Evolutionary conservation across 148 eudicot genomes (phyloP).

Genomic region (Linanthus parryae): DNA sequence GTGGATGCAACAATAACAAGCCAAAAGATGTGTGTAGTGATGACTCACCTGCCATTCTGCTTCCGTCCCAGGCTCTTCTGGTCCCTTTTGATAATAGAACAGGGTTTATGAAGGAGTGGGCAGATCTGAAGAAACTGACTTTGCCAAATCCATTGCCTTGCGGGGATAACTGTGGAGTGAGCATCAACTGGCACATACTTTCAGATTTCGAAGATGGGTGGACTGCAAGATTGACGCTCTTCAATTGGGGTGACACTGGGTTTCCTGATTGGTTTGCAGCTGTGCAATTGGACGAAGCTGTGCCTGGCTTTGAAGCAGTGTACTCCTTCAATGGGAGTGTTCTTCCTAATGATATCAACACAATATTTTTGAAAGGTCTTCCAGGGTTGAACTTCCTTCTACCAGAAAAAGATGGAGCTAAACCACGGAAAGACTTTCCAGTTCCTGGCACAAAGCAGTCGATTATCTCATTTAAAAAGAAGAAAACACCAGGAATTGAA

Average conservation of each 20-base stretch:
- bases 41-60: slow-evolving; percentile 28
- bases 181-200: slow-evolving; percentile 65
- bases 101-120: slow-evolving; percentile 12
- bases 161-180: slow-evolving; percentile 63
- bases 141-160: slow-evolving; percentile 50
- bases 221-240: slow-evolving; percentile 53
- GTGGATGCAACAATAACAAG: slow-evolving; percentile 37
- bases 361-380: slow-evolving; percentile 36
- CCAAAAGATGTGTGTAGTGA: slow-evolving; percentile 28
- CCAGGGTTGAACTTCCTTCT: slow-evolving; percentile 32
- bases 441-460: slow-evolving; percentile 51
- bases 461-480: slow-evolving; percentile 41
- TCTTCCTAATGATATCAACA: slow-evolving; percentile 10
- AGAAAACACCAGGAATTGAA: slow-evolving; percentile 40
- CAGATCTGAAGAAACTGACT: slow-evolving; percentile 15
- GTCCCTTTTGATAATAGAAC: slow-evolving; percentile 57
- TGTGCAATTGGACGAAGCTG: slow-evolving; percentile 36
- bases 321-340: slow-evolving; percentile 44
- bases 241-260: slow-evolving; percentile 50
- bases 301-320: slow-evolving; percentile 30
- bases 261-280: slow-evolving; percentile 52
- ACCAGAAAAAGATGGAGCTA: slow-evolving; percentile 22
- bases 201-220: slow-evolving; percentile 47
- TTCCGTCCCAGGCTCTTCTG: slow-evolving; percentile 45
- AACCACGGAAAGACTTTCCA: slow-evolving; percentile 35